Percentiles rank a stretch among this genome's conserved stretches.
Evolutionary conservation across 2,329 filamentous ascomycete genomes (phyloP).

Genomic region (Neofusicoccum parvum): DNA sequence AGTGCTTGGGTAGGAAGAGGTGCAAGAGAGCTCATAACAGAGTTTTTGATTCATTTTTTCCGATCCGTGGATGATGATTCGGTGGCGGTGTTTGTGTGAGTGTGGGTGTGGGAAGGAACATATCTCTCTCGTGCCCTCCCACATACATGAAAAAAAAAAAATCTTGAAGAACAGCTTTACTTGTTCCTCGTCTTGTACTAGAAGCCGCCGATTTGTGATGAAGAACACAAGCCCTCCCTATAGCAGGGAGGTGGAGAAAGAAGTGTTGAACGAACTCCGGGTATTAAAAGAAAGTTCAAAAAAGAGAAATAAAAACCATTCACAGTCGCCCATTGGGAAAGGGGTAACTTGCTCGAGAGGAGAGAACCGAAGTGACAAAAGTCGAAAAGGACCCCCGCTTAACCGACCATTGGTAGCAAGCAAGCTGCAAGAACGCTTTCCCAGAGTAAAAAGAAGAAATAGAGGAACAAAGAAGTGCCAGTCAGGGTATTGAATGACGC

Average conservation of each 20-base stretch:
- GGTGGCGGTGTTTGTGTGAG: too few species aligned
- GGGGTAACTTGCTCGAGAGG: neutral
- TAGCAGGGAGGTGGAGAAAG: neutral
- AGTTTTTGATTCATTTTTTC: too few species aligned
- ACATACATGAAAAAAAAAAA: neutral
- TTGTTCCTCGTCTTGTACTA: neutral
- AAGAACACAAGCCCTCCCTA: neutral
- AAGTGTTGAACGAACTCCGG: constrained; percentile 15
- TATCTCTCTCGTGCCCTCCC: too few species aligned
- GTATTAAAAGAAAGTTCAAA: constrained; percentile 17
- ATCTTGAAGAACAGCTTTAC: neutral
- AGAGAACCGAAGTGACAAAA: neutral
- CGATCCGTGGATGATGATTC: too few species aligned
- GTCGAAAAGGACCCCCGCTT: too few species aligned
- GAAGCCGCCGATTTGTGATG: neutral
- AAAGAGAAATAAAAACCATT: neutral
- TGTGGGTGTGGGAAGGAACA: too few species aligned
- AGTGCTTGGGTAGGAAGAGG: too few species aligned
- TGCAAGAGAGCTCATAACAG: too few species aligned
- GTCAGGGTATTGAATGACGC: neutral
- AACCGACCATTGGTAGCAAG: neutral
- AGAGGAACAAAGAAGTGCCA: neutral
- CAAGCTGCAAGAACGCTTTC: neutral
- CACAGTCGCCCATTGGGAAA: neutral
- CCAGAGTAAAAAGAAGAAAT: neutral